Base-by-base conservation (phyloP, 2,329 filamentous ascomycete genomes). In the Aspergillus luchuensis region DNA sequence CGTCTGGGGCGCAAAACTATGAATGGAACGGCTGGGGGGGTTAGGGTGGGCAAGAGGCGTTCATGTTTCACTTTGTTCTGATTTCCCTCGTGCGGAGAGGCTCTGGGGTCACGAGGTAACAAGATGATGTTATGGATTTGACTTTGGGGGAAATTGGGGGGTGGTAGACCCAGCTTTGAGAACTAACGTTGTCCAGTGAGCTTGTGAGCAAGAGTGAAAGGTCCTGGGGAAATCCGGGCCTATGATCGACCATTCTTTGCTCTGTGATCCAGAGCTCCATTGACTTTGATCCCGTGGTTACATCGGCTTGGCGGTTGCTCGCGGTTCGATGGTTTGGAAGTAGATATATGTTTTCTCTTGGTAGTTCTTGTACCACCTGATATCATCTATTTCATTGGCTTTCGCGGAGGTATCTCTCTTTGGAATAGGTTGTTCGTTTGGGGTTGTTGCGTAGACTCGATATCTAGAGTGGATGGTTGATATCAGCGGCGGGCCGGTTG, bases 61-160 rank as follows among this genome's bases (percentile, higher is more conserved):
- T 15, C 33, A 30, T 30, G 53, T 56, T 47, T 45, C 53, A 56
- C 53, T 36, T 36, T 36, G 33, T 36, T 36, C 33, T 23, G 25
- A 10, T 13, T 28, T 19, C 53, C 47, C 39, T 56, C 53, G 52
- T 55, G 52, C 52, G 52, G 52, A 55, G 52, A 55, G 52, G 38
- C 53, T 56, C 30, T 39, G 33, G 33, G 53, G 53, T 56, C 53
- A 56, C 53, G 53, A 56, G 53, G 53, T 17, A 11, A 11, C 23
- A 39, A 43, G 23, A 56, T 56, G 53, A 56, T 56, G 53, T 56
- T 56, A 56, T 56, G 39, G 21, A 47, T 45, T 56, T 41, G 47
- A 28, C 47, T 50, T 50, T 50, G 28, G 25, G 47, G 23, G 10
- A 30, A 30, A 11, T 30, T 8, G 47, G 15, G 23, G 5, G 33